phyloP scores from a whole-genome alignment of 176 grass and related monocot genomes.

The sorghum (Sorghum bicolor) region Sorghum_bicolor_NCBIv3 NC_012870.2:12407001-12407500 shows the following conservation, averaged over 20 bases:
- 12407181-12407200: background rate
- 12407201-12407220: background rate
- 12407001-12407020: background rate
- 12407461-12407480: background rate
- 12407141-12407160: background rate
- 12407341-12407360: background rate
- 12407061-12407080: background rate
- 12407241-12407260: conserved; percentile 9
- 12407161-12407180: background rate
- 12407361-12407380: background rate
- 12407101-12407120: background rate
- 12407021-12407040: background rate
- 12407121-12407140: background rate
- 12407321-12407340: background rate
- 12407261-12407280: background rate
- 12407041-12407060: background rate
- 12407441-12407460: background rate
- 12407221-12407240: background rate
- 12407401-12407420: background rate
- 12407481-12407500: background rate
- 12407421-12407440: background rate
- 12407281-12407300: conserved; percentile 6
- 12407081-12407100: background rate
- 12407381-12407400: background rate
- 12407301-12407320: background rate